Evolutionary conservation across 306 rosid species (phyloP).

Genomic region (Trifolium subterraneum): DNA sequence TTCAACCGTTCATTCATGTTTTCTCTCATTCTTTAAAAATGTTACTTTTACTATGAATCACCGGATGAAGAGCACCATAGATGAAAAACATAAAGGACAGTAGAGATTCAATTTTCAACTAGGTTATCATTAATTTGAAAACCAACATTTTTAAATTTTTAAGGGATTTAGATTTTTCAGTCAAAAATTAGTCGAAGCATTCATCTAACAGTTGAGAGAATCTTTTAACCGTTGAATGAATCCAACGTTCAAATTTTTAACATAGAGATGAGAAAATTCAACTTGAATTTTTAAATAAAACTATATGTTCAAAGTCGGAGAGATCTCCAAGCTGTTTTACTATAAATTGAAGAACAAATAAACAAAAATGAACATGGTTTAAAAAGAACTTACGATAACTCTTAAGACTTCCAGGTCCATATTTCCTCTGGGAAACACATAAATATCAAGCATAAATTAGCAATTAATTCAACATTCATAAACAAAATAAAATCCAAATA

Average conservation of each 20-base stretch:
- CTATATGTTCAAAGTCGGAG: not conserved
- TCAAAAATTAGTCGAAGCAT: not conserved
- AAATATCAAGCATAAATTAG: not conserved
- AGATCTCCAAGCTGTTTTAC: not conserved
- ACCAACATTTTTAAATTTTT: not conserved
- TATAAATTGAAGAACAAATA: not conserved
- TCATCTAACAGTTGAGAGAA: not conserved
- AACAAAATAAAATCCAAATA: not conserved
- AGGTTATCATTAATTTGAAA: too few relatives aligned
- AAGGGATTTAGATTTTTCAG: too few relatives aligned
- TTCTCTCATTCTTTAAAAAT: too few relatives aligned
- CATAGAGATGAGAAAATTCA: not conserved
- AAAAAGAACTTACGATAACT: constrained; percentile 62
- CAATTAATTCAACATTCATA: not conserved
- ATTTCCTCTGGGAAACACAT: constrained; percentile 53
- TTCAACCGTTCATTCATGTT: too few relatives aligned
- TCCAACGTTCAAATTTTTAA: too few relatives aligned
- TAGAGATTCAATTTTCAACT: too few relatives aligned
- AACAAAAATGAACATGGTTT: not conserved
- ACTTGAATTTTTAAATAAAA: not conserved
- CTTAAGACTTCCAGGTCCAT: constrained; percentile 80
- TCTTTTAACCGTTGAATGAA: rapidly evolving
- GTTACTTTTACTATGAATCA: too few relatives aligned
- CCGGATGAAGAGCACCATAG: too few relatives aligned
- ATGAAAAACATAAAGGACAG: too few relatives aligned